Percentiles rank a stretch among this genome's conserved stretches.
Evolutionary conservation across 1,284 basidiomycete genomes (phyloP).

Genomic region (Apiotrichum siamense): DNA sequence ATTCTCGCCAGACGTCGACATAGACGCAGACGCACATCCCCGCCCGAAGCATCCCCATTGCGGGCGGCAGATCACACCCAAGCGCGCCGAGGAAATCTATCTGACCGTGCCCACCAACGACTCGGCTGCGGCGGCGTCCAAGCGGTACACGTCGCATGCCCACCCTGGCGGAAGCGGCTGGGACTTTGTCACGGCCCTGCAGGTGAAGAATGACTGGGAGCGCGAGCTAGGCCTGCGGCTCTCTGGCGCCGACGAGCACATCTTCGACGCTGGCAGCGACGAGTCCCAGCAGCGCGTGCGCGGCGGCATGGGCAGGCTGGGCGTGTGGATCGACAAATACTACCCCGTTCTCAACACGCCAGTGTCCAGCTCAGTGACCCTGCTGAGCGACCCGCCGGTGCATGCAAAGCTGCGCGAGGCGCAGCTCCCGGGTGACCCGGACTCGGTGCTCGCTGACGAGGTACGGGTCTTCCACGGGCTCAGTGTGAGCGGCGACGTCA

Average conservation of each 20-base stretch:
- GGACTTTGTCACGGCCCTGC: slow-evolving; percentile 42
- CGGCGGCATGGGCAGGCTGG: slow-evolving; percentile 22
- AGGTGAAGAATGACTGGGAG: slow-evolving; percentile 47
- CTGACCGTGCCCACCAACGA: slow-evolving; percentile 40
- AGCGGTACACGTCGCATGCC: slow-evolving; percentile 39
- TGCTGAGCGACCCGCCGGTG: slow-evolving; percentile 36
- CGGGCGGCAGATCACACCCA: slow-evolving; percentile 22
- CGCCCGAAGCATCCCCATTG: background rate
- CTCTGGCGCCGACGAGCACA: slow-evolving; percentile 35
- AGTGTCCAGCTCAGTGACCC: slow-evolving; percentile 50
- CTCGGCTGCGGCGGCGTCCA: slow-evolving; percentile 28
- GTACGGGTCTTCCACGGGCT: slow-evolving; percentile 48
- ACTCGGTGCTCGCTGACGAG: slow-evolving; percentile 45
- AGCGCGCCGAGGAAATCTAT: slow-evolving; percentile 42
- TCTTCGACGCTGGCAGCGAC: slow-evolving; percentile 43
- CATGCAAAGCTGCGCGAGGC: slow-evolving; percentile 51
- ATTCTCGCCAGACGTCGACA: background rate
- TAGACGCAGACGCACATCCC: background rate
- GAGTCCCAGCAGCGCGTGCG: slow-evolving; percentile 36
- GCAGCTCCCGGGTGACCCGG: slow-evolving; percentile 49
- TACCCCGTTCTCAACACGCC: slow-evolving; percentile 77
- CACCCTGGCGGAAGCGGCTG: slow-evolving; percentile 46
- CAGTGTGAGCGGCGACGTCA: slow-evolving; percentile 43
- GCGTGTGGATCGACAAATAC: slow-evolving; percentile 54
- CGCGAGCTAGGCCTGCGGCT: slow-evolving; percentile 35